Percentiles rank a stretch among this genome's conserved stretches.
Evolutionary conservation across 768 basidiomycete species (phyloP).

Genomic region (Gyrodon lividus): DNA sequence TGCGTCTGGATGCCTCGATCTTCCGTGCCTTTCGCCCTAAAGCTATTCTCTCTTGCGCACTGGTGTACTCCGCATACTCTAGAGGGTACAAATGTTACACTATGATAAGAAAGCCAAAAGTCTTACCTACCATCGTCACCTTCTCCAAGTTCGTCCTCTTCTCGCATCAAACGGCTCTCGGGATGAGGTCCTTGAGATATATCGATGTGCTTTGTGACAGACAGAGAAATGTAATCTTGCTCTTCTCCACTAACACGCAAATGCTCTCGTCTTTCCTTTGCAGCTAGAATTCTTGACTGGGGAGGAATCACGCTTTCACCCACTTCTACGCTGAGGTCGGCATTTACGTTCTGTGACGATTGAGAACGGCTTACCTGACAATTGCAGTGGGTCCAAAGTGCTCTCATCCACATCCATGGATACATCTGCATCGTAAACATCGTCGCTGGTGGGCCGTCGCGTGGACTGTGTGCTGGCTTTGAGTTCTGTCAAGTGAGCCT

Average conservation of each 20-base stretch:
- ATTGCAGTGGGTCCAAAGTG: conserved; percentile 31
- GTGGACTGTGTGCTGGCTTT: conserved; percentile 72
- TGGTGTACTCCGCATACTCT: conserved; percentile 89
- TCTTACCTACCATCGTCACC: conserved; percentile 73
- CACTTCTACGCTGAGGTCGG: conserved; percentile 29
- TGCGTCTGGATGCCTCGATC: conserved; percentile 60
- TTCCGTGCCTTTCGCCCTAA: conserved; percentile 82
- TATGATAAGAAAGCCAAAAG: not conserved
- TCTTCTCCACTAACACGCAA: conserved; percentile 49
- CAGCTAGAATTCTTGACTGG: conserved; percentile 66
- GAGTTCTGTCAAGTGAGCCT: conserved; percentile 71
- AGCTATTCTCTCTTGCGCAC: conserved; percentile 82
- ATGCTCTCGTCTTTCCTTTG: conserved; percentile 74
- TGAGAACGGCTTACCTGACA: conserved; percentile 28
- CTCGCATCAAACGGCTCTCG: conserved; percentile 75
- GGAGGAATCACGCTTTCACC: conserved; percentile 58
- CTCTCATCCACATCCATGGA: conserved; percentile 43
- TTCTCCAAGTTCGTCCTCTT: conserved; percentile 87
- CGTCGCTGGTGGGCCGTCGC: conserved; percentile 42
- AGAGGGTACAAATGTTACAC: conserved; percentile 9
- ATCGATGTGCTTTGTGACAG: conserved; percentile 57
- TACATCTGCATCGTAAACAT: conserved; percentile 50
- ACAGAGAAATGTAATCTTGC: conserved; percentile 80
- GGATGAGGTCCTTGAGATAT: conserved; percentile 74
- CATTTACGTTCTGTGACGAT: not conserved